phyloP scores from a whole-genome alignment of 169 alveolate genomes.

The Plasmodium fragile region DNA sequence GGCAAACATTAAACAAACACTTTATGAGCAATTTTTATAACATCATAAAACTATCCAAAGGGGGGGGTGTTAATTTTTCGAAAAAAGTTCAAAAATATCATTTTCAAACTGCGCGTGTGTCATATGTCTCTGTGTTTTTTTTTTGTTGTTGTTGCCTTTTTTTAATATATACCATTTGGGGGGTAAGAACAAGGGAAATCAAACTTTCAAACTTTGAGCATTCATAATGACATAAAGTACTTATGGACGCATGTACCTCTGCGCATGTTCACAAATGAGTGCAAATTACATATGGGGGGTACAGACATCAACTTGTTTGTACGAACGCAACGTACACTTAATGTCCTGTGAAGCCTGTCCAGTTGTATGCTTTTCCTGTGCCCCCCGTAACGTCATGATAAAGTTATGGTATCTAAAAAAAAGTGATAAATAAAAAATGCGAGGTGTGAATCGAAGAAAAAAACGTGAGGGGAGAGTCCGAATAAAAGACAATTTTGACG shows the following conservation, averaged over 20 bases:
- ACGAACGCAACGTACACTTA: neutral
- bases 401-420: neutral
- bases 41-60: neutral
- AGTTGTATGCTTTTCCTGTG: neutral
- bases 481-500: neutral
- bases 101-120: neutral
- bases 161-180: neutral
- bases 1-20: neutral
- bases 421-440: neutral
- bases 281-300: neutral
- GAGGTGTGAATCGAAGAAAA: neutral
- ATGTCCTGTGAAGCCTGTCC: neutral
- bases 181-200: neutral
- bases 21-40: neutral
- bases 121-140: neutral
- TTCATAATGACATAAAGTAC: neutral
- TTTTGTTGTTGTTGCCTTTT: neutral
- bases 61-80: neutral
- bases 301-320: neutral
- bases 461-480: neutral
- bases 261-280: neutral
- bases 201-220: neutral
- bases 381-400: neutral
- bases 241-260: neutral
- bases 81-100: neutral